A percentile compares a stretch with the other conserved stretches of the same genome.
Conservation (phyloP, 805 yeast genomes). For the Candida silvicultrix region DNA sequence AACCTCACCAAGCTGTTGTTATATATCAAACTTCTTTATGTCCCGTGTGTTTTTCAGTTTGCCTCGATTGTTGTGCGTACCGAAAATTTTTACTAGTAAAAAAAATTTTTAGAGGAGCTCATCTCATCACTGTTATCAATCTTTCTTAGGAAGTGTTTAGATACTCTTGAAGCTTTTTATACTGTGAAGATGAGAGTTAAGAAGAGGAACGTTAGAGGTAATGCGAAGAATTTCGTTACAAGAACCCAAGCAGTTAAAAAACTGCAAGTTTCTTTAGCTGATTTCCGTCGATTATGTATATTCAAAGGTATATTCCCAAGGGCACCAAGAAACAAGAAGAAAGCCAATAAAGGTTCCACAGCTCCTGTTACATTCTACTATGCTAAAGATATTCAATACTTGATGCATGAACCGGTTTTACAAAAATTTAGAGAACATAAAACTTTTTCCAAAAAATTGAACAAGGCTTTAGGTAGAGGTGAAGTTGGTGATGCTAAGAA, state of each 20-base stretch:
- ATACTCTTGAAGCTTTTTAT: too few species aligned
- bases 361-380: constrained; percentile 94
- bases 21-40: neutral
- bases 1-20: too few species aligned
- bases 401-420: constrained; percentile 91
- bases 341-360: constrained; percentile 97
- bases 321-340: constrained; percentile 92
- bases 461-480: constrained; percentile 86
- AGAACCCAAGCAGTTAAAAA: constrained; percentile 92
- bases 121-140: constrained; percentile 9
- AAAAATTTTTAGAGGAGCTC: constrained; percentile 1
- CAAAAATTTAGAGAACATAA: constrained; percentile 92
- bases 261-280: constrained; percentile 90
- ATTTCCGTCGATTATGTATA: constrained; percentile 94
- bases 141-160: too few species aligned
- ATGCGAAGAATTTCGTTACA: constrained; percentile 87
- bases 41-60: too few species aligned
- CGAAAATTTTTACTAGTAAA: neutral
- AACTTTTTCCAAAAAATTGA: constrained; percentile 85
- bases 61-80: neutral
- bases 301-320: constrained; percentile 97
- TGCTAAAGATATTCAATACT: constrained; percentile 87
- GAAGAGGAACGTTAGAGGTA: constrained; percentile 81
- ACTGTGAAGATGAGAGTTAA: constrained; percentile 72
- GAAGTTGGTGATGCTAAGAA: constrained; percentile 85